These are phyloP conservation scores for Aaosphaeria arxii DNA, from an alignment of 2,329 filamentous ascomycete species.

Conservation along the genomic window DNA sequence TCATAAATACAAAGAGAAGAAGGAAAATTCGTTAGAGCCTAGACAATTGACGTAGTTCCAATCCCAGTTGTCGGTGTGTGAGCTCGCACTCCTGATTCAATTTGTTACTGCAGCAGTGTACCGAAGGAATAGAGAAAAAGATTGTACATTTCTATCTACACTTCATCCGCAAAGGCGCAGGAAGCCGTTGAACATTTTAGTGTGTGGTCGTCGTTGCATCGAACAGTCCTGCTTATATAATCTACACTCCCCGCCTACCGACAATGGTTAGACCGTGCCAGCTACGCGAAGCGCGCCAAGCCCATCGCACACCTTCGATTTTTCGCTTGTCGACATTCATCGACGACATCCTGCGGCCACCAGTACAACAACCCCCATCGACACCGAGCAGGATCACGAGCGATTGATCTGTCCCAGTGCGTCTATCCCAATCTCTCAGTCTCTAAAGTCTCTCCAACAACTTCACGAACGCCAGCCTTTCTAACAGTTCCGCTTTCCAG, in stretches of 20 bases:
- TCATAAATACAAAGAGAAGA: neutral
- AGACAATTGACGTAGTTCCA: neutral
- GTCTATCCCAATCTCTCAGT: conserved; percentile 5
- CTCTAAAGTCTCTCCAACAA: too few relatives aligned
- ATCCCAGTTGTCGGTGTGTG: neutral
- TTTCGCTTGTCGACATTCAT: conserved; percentile 9
- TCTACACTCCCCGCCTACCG: too few relatives aligned
- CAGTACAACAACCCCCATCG: conserved; percentile 25
- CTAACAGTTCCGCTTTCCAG: conserved; percentile 11
- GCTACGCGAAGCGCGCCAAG: conserved; percentile 3
- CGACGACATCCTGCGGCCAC: conserved; percentile 30
- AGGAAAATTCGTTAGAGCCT: neutral
- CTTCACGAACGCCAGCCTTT: too few relatives aligned
- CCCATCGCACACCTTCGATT: neutral
- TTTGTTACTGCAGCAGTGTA: too few relatives aligned
- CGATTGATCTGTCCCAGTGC: conserved; percentile 28
- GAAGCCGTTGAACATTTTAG: too few relatives aligned
- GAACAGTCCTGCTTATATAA: too few relatives aligned
- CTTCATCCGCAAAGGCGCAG: too few relatives aligned
- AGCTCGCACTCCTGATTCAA: too few relatives aligned
- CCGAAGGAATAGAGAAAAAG: too few relatives aligned
- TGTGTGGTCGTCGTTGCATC: too few relatives aligned
- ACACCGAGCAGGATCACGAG: conserved; percentile 28
- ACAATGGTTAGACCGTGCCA: too few relatives aligned
- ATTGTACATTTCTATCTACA: too few relatives aligned